Evolutionary conservation across 2,329 filamentous ascomycete genomes (phyloP).

Genomic region (Bisporella sp.): DNA sequence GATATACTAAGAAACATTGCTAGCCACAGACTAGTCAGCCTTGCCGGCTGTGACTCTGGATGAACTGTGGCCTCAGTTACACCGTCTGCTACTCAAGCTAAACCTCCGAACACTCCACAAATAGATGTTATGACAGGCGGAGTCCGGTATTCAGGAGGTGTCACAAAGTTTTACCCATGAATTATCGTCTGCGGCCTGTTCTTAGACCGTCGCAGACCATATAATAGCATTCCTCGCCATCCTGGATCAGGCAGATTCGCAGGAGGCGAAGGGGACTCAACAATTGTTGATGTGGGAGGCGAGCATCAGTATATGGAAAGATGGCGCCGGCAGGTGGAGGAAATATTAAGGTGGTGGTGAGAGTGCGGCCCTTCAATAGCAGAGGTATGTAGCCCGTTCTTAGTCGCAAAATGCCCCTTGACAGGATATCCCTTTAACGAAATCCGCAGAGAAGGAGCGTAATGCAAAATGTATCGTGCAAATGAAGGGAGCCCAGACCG

Average conservation of each 20-base stretch:
- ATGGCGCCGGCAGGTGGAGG: slow-evolving; percentile 54
- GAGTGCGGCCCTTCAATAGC: slow-evolving; percentile 89
- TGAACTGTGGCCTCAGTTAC: too few relatives aligned
- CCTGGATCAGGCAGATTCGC: neutral
- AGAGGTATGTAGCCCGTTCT: slow-evolving; percentile 56
- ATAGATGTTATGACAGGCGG: neutral
- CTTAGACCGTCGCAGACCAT: neutral
- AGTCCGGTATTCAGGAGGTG: neutral
- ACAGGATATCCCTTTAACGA: neutral
- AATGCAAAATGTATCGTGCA: slow-evolving; percentile 94
- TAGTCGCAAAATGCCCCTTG: neutral
- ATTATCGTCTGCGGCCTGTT: neutral
- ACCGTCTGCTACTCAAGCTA: too few relatives aligned
- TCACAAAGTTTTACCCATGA: neutral
- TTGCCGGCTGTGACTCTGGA: too few relatives aligned
- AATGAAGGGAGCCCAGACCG: slow-evolving; percentile 90
- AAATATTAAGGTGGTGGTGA: slow-evolving; percentile 99
- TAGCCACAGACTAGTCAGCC: too few relatives aligned
- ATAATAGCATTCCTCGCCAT: neutral
- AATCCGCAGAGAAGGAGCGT: slow-evolving; percentile 69
- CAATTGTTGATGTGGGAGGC: slow-evolving; percentile 3
- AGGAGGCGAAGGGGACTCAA: slow-evolving; percentile 6
- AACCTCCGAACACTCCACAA: too few relatives aligned
- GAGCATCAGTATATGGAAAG: slow-evolving; percentile 16
- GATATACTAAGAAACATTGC: neutral